Evolutionary conservation across 179 eudicot genomes (phyloP), one percentile per base, ranked within the genome.

Genomic region (Pouteria campechiana): DNA sequence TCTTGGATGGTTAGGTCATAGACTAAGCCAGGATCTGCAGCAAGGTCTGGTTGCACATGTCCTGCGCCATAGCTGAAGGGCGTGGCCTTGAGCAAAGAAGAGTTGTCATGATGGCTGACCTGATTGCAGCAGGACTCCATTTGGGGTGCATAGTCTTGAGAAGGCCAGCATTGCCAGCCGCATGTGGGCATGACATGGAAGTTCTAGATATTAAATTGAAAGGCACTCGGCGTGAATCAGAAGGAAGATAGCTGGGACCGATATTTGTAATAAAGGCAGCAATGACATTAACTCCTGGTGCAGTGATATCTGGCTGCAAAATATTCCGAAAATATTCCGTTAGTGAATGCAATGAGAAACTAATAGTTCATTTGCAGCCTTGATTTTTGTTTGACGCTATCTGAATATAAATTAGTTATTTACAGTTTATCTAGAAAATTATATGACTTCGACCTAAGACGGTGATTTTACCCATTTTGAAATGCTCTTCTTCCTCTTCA

Each of bases 141-240:
- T 48, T 55, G 0, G 95, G 97, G 52, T 89, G 60, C 5, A 81
- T 64, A 7, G 86, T 65, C 64, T 68, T 85, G 0, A 89, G 65
- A 30, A 89, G 95, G 40, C 86, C 93, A 21, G 60, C 89, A 27
- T 84, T 33, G 13, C 97, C 97, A 12, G 95, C 60, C 31, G 78
- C 50, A 60, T 89, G 97, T 32, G 97, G 97, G 34, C 97, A 89
- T 32, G 97, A 85, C 97, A 89, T 89, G 0, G 95, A 89, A 20
- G 97, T 89, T 16, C 97, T 95, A 0, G 97, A 81, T 23, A 81
- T 48, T 2, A 86, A 61, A 55, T 85, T 81, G 41, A 59, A 85
- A 13, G 44, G 39, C 17, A 89, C 81, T 35, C 89, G 67, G 1
- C 97, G 82, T 38, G 53, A 72, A 34, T 89, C 97, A 39, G 64